phyloP scores from a whole-genome alignment of 805 yeast genomes.

The Metschnikowia picachoensis region DNA sequence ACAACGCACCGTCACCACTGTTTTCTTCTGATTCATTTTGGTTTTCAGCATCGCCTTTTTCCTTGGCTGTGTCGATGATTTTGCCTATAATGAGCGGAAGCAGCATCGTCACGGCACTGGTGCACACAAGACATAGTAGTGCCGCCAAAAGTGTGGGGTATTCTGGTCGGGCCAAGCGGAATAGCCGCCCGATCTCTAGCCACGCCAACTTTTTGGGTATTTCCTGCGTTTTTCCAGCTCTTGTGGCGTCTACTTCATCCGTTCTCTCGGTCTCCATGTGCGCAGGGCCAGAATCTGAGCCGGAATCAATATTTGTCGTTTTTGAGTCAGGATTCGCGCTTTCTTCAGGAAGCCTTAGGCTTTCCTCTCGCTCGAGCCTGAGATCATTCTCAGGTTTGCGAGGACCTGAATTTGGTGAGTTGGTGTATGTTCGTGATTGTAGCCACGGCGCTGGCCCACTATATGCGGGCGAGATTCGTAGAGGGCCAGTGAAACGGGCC shows the following conservation, averaged over 20 bases:
- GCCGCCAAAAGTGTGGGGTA: constrained; percentile 42
- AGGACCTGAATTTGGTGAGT: too few relatives aligned
- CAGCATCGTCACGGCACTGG: constrained; percentile 78
- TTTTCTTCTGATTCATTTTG: constrained; percentile 16
- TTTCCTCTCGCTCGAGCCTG: too few relatives aligned
- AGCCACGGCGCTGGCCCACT: too few relatives aligned
- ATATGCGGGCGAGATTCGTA: too few relatives aligned
- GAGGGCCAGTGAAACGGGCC: too few relatives aligned
- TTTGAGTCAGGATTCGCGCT: not conserved
- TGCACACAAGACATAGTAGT: constrained; percentile 54
- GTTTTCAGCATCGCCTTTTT: constrained; percentile 6
- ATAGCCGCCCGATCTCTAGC: constrained; percentile 12
- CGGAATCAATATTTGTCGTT: not conserved
- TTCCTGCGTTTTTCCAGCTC: not conserved
- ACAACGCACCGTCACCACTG: constrained; percentile 18
- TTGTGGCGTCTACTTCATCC: not conserved
- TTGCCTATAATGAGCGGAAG: constrained; percentile 84
- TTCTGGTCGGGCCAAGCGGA: constrained; percentile 19
- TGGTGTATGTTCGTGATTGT: too few relatives aligned
- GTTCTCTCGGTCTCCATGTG: not conserved
- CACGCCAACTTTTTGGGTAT: constrained; percentile 4
- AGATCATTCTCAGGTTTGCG: too few relatives aligned
- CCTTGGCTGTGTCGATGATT: constrained; percentile 67
- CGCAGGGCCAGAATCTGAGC: not conserved
- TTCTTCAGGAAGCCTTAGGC: too few relatives aligned